Evolutionary conservation across 140 eudicot species (phyloP).

Genomic region (Bidens hawaiensis): DNA sequence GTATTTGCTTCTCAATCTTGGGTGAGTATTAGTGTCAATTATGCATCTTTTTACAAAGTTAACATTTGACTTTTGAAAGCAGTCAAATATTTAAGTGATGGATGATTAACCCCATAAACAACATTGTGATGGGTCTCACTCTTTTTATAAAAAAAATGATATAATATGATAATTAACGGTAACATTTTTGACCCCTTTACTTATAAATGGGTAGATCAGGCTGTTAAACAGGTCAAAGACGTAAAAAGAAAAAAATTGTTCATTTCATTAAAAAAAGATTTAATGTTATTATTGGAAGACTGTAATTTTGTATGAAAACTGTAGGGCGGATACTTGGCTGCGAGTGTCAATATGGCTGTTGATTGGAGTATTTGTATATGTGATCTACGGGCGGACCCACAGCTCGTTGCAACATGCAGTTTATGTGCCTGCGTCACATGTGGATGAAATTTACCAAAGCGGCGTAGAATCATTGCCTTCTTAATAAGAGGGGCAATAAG

Average conservation of each 20-base stretch:
- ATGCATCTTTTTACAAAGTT: neutral
- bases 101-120: too few relatives aligned
- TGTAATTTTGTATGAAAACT: slow-evolving; percentile 4
- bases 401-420: slow-evolving; percentile 60
- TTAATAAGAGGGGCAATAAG: neutral
- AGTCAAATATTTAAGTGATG: slow-evolving; percentile 8
- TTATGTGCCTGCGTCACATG: slow-evolving; percentile 67
- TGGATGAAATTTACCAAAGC: slow-evolving; percentile 57
- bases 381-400: slow-evolving; percentile 60
- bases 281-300: neutral
- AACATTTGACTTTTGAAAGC: slow-evolving; percentile 3
- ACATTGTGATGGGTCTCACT: too few relatives aligned
- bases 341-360: slow-evolving; percentile 65
- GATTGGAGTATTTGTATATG: slow-evolving; percentile 52
- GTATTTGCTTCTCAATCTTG: slow-evolving; percentile 79
- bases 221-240: neutral
- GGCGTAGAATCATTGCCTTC: slow-evolving; percentile 33
- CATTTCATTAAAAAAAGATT: neutral
- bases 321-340: slow-evolving; percentile 60
- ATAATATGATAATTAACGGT: neutral
- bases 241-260: too few relatives aligned
- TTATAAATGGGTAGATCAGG: neutral
- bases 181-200: neutral
- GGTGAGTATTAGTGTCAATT: slow-evolving; percentile 43
- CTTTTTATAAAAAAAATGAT: too few relatives aligned